phyloP scores from a whole-genome alignment of 129 eudicot genomes.

The Rutidosis leptorrhynchoides region DNA sequence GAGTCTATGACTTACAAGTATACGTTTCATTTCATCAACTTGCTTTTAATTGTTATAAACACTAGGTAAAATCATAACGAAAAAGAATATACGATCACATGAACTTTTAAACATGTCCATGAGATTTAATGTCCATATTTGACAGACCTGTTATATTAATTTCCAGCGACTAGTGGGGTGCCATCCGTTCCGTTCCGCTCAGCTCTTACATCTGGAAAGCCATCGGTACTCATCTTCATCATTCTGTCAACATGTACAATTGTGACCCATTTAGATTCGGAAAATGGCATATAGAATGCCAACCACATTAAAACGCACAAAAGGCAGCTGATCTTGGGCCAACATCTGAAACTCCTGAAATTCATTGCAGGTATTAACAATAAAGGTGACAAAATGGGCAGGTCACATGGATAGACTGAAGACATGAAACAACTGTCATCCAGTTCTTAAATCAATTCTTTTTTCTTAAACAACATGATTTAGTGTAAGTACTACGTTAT shows the following conservation, averaged over 20 bases:
- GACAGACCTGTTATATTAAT: no score
- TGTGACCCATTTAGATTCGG: background rate
- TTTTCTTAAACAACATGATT: background rate
- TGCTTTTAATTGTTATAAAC: no score
- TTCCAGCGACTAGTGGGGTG: no score
- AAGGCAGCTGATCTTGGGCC: background rate
- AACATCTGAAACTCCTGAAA: constrained; percentile 9
- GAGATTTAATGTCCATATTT: no score
- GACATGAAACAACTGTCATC: no score
- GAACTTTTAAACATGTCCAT: no score
- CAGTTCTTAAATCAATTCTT: background rate
- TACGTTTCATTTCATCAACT: no score
- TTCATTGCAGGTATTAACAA: background rate
- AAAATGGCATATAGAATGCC: background rate
- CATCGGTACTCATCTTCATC: background rate
- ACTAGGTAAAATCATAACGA: no score
- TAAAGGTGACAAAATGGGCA: background rate
- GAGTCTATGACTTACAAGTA: no score
- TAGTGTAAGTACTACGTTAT: background rate
- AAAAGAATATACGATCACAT: no score
- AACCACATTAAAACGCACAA: background rate
- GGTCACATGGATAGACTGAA: background rate
- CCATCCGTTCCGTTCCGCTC: no score
- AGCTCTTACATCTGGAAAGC: no score
- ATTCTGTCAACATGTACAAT: background rate